These are phyloP conservation scores for Tolypocladium amazonense DNA, from an alignment of 2,329 filamentous ascomycete species.

Conservation along the genomic window DNA sequence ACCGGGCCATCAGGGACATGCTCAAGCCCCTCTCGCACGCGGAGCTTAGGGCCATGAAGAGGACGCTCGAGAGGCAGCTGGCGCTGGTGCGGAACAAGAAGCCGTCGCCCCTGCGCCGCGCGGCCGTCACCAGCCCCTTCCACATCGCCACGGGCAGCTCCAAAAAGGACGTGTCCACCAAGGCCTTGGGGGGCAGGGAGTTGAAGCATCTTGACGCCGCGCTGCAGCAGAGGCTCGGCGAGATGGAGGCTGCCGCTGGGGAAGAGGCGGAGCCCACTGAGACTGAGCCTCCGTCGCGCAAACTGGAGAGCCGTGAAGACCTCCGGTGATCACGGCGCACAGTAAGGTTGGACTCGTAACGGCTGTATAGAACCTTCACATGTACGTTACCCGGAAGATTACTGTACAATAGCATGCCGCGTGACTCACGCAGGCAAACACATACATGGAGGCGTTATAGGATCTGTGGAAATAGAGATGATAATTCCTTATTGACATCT, in stretches of 20 bases:
- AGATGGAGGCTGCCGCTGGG: background rate
- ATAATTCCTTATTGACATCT: background rate
- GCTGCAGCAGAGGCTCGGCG: conserved; percentile 1
- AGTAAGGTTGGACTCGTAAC: background rate
- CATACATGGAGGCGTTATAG: background rate
- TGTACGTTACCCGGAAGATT: background rate
- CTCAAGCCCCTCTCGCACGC: conserved; percentile 17
- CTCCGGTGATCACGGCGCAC: background rate
- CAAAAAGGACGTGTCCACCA: background rate
- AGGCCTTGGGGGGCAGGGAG: background rate
- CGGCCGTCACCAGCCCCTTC: conserved; percentile 1
- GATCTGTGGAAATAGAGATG: background rate
- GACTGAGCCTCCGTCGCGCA: background rate
- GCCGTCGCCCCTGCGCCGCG: background rate
- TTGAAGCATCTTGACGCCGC: conserved; percentile 1
- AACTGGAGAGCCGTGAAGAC: background rate
- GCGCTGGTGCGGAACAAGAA: background rate
- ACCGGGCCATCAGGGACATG: conserved; percentile 15
- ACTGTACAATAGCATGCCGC: background rate
- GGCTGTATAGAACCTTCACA: background rate
- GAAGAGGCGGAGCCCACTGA: background rate
- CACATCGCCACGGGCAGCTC: conserved; percentile 1
- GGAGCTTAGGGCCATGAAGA: conserved; percentile 16
- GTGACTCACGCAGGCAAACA: background rate
- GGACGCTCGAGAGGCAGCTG: conserved; percentile 9